These are phyloP conservation scores for Beauveria sp. DNA, from an alignment of 2,329 filamentous ascomycete species.

Conservation along the genomic window DNA sequence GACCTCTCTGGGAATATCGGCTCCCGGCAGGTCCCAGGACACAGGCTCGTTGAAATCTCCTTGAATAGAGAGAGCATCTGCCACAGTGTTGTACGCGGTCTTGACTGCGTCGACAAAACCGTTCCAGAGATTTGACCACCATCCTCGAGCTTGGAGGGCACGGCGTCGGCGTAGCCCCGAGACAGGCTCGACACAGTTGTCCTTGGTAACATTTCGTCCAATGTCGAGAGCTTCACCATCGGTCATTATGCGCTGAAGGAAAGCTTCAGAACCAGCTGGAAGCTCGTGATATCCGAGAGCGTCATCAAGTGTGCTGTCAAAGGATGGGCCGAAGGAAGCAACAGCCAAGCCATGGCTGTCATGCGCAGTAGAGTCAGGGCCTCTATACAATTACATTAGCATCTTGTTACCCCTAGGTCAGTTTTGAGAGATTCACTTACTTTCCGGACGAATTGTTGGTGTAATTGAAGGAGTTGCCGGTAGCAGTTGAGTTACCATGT, in stretches of 20 bases:
- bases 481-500: not conserved
- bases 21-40: slow-evolving; percentile 13
- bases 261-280: slow-evolving; percentile 12
- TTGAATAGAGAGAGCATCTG: slow-evolving; percentile 10
- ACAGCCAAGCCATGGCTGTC: slow-evolving; percentile 16
- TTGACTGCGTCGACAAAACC: slow-evolving; percentile 6
- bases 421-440: not conserved
- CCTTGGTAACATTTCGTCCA: not conserved
- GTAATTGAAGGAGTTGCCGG: slow-evolving; percentile 15
- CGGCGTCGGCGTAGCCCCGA: not conserved
- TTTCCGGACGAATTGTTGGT: slow-evolving; percentile 12
- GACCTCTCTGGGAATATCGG: slow-evolving; percentile 15
- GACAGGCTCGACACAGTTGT: not conserved
- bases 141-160: not conserved
- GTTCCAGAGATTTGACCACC: not conserved
- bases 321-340: slow-evolving; percentile 20
- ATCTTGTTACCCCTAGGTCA: not conserved
- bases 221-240: not conserved
- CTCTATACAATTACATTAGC: not conserved
- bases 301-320: slow-evolving; percentile 23
- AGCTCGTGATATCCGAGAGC: slow-evolving; percentile 17
- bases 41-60: slow-evolving; percentile 17
- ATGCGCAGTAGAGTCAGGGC: not conserved
- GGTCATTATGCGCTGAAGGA: slow-evolving; percentile 13
- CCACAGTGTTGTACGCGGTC: slow-evolving; percentile 1